Evolutionary conservation across 2,329 filamentous ascomycete species (phyloP), one percentile per base, ranked within the genome.

Genomic region (Xylogone sp.): DNA sequence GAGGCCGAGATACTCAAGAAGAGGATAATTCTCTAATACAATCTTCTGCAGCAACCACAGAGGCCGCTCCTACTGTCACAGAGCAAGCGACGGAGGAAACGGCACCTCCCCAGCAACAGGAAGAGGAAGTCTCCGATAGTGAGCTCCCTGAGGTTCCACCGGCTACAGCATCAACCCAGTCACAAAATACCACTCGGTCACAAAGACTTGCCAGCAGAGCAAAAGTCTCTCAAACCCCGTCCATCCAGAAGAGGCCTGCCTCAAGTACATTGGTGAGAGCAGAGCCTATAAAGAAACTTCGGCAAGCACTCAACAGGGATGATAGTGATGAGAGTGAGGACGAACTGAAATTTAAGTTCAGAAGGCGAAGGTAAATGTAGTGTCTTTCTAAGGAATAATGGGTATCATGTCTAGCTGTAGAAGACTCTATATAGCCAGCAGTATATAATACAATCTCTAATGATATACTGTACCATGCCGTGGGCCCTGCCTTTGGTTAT

Each of bases 281-380:
- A 7, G 53, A 51, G 9, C 58, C 63, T 5, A 49, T 56, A 12
- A 66, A 66, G 58, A 66, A 58, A 31, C 49, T 49, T 8, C 62
- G 51, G 44, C 56, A 59, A 46, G 52, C 49, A 21, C 31, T 46
- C 9, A 19, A 52, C 21, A 55, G 45, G 44, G 45, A 55, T 19
- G 57, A 62, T 29, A 57, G 55, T 48, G 61, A 64, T 46, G 60
- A 64, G 29, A 59, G 58, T 48, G 63, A 66, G 45, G 62, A 64
- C 45, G 61, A 54, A 42, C 48, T 64, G 44, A 63, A 62, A 39
- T 67, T 68, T 54, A 59, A 57, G 39, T 66, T 67, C 53, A 56
- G 54, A 48, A 59, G 54, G 51, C 54, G 54, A 34, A 50, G 39
- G 19, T 57, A 22, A 55, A 48, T 27, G 29, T 9, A 39, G 21